A percentile compares a stretch with the other conserved stretches of the same genome.
phyloP scores from a whole-genome alignment of 2,329 filamentous ascomycete species.

The Albifimbria verrucaria region DNA sequence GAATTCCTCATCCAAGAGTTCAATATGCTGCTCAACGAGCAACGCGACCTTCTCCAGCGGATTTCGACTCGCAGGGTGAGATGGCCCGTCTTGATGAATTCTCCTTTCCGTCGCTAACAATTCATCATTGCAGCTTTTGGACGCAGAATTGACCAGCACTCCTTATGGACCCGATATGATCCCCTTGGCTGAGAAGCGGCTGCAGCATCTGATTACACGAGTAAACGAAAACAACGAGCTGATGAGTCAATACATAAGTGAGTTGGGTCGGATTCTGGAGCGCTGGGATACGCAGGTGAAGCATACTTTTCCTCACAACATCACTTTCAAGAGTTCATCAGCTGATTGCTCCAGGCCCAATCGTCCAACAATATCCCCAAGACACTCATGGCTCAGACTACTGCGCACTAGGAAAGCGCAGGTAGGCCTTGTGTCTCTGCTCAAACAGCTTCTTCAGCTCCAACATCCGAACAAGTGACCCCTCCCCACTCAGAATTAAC shows the following conservation, averaged over 20 bases:
- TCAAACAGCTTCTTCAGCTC: too few species aligned
- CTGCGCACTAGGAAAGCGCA: too few species aligned
- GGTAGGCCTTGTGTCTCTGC: too few species aligned
- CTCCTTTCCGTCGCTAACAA: too few species aligned
- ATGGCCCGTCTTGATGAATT: background rate
- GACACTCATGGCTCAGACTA: too few species aligned
- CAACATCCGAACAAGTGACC: too few species aligned
- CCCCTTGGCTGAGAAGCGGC: background rate
- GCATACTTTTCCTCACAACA: background rate
- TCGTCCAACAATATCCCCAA: too few species aligned
- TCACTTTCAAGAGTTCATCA: too few species aligned
- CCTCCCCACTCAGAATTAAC: too few species aligned
- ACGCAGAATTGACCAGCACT: background rate
- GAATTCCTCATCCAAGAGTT: background rate
- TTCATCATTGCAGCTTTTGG: background rate
- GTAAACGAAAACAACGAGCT: background rate
- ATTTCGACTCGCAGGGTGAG: background rate
- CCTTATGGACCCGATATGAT: background rate
- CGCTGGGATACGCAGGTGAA: background rate
- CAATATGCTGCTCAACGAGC: background rate
- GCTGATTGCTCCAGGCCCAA: too few species aligned
- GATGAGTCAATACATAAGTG: background rate
- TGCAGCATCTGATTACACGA: background rate
- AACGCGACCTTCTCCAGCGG: background rate
- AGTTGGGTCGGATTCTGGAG: background rate